Conservation (phyloP, 139 green algal genomes). For the Chlamydomonas asymmetrica region DNA sequence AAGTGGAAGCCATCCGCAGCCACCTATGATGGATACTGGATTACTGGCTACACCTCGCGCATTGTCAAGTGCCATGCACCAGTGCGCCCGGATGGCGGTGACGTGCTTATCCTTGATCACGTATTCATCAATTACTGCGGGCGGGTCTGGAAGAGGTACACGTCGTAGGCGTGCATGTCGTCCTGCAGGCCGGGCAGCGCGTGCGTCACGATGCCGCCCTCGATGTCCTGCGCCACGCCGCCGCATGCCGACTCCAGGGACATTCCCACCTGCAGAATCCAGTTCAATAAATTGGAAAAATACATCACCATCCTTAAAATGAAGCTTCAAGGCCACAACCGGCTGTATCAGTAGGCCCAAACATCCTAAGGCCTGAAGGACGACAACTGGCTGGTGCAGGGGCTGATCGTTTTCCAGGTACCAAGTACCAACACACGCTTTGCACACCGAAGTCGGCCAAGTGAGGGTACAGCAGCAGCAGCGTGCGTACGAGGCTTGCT, state of each 20-base stretch:
- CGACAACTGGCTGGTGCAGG: no score
- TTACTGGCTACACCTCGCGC: no score
- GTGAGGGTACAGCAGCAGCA: neutral
- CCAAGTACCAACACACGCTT: no score
- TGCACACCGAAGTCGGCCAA: no score
- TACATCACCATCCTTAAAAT: neutral
- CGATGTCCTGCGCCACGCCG: conserved; percentile 86
- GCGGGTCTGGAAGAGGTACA: conserved; percentile 89
- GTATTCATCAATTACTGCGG: no score
- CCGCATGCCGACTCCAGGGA: conserved; percentile 73
- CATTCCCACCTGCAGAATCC: conserved; percentile 59
- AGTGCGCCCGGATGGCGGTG: no score
- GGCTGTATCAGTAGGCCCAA: neutral
- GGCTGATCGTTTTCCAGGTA: no score
- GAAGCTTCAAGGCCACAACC: neutral
- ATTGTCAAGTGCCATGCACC: no score
- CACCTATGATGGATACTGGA: no score
- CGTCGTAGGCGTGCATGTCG: conserved; percentile 40
- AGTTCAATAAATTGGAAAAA: neutral
- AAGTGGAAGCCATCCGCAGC: no score
- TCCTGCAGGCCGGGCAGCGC: neutral
- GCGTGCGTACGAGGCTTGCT: neutral
- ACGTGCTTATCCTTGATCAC: no score
- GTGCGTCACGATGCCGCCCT: conserved; percentile 79
- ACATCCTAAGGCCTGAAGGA: neutral